Percentiles rank a stretch among this genome's conserved stretches.
Conservation (phyloP, 1,284 basidiomycete species). For the Cryptococcus deneoformans region DNA sequence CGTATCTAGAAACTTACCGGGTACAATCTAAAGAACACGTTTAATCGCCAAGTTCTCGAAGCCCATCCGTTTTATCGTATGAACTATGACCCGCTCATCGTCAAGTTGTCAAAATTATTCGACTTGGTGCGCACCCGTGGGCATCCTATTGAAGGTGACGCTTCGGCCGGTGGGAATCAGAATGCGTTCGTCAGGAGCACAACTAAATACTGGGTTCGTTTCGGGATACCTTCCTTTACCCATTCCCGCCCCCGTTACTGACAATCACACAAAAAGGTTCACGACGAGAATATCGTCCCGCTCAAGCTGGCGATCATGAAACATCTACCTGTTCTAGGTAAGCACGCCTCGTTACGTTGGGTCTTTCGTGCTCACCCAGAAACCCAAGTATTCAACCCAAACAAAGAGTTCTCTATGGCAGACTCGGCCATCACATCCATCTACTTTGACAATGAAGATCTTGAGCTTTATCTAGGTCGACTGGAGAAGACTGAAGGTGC, state of each 20-base stretch:
- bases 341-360: conserved; percentile 17
- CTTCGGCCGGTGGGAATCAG: conserved; percentile 89
- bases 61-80: conserved; percentile 84
- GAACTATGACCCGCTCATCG: conserved; percentile 76
- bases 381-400: conserved; percentile 80
- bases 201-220: conserved; percentile 93
- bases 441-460: conserved; percentile 80
- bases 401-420: conserved; percentile 87
- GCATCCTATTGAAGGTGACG: conserved; percentile 89
- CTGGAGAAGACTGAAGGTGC: conserved; percentile 99
- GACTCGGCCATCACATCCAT: conserved; percentile 69
- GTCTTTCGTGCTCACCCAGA: not conserved
- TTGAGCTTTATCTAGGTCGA: conserved; percentile 96
- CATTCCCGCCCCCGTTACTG: not conserved
- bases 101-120: conserved; percentile 94
- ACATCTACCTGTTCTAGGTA: conserved; percentile 87
- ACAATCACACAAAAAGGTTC: conserved; percentile 57
- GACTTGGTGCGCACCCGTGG: conserved; percentile 95
- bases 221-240: not conserved
- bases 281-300: conserved; percentile 92
- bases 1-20: conserved; percentile 56
- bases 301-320: conserved; percentile 92
- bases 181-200: conserved; percentile 97
- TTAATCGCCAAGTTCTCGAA: conserved; percentile 87
- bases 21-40: conserved; percentile 56